These are phyloP conservation scores for Globisporangium spiculum DNA, from an alignment of 352 stramenopile genomes.

Conservation along the genomic window DNA sequence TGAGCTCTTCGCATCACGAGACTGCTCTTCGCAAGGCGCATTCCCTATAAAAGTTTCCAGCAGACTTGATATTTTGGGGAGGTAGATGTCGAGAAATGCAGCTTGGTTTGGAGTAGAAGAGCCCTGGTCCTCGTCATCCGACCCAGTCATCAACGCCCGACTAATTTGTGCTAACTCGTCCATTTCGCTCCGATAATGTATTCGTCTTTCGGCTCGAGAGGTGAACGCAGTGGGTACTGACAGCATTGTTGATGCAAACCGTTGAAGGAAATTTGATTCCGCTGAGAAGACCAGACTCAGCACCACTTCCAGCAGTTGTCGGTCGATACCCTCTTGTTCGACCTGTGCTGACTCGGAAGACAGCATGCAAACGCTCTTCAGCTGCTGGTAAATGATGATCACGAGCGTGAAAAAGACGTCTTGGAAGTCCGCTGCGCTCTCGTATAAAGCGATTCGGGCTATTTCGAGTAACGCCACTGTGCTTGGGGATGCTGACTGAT, in stretches of 20 bases:
- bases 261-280: conserved; percentile 7
- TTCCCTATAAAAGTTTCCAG: neutral
- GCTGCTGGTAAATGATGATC: conserved; percentile 32
- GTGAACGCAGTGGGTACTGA: conserved; percentile 23
- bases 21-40: neutral
- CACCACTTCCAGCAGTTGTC: conserved; percentile 24
- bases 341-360: neutral
- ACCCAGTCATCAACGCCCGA: neutral
- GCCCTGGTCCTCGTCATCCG: neutral
- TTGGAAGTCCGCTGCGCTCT: neutral
- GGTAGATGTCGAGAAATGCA: conserved; percentile 1
- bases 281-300: conserved; percentile 29
- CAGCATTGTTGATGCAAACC: conserved; percentile 27
- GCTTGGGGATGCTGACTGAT: neutral
- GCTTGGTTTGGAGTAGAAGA: neutral
- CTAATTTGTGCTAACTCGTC: neutral
- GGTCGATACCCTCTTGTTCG: neutral
- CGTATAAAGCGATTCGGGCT: conserved; percentile 10
- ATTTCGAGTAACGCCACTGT: conserved; percentile 8
- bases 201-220: conserved; percentile 9
- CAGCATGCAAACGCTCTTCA: neutral
- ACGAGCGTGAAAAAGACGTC: conserved; percentile 37
- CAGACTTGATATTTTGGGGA: neutral
- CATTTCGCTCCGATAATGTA: conserved; percentile 20
- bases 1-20: neutral